Base-by-base conservation (phyloP, 192 early-diverging fungal genomes). In the Oehlia diaphana region DNA sequence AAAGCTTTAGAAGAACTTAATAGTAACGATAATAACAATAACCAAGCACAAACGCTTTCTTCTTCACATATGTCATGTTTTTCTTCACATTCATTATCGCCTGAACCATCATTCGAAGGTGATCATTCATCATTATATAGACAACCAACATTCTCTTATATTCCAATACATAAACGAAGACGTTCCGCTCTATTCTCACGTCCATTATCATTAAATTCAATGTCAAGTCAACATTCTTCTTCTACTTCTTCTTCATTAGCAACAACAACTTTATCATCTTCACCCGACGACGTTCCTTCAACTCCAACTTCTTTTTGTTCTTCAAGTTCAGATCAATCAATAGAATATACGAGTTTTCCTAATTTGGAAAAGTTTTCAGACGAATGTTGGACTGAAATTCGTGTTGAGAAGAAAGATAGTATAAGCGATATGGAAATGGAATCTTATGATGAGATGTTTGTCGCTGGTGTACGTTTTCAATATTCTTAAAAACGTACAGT, bases 361-460 rank as follows among this genome's bases (percentile, higher is more conserved):
- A 64, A 62, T 64, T 37, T 76, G n/a, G 74, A 76, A 42, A 37
- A 64, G 12, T 64, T 76, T 12, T 9, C 39, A 3, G 62, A 76
- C 23, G 74, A 76, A 8, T 9, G 74, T 42, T 76, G 74, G 74
- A 49, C 63, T 26, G 73, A 62, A 31, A 31, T 74, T 39, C 23
- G n/a, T 19, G 31, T 74, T 4, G 74, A 76, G 26, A 64, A 76
- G 16, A 44, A n/a, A 26, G 23, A 76, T 13, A 21, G 3, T 2
- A 28, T 58, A 10, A 13, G 6, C 44, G 74, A 76, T 9, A 37
- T 76, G 9, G 35, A 76, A 42, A 42, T 76, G 74, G 74, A 76
- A 64, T 37, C 23, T 39, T 76, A 76, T 64, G 74, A 76, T 76
- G 74, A 76, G 42, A 76, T 76, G 74, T 44, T 76, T 19, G 74